Conservation (phyloP, 1,284 basidiomycete species). For the Exobasidium cylindrosporum region DNA sequence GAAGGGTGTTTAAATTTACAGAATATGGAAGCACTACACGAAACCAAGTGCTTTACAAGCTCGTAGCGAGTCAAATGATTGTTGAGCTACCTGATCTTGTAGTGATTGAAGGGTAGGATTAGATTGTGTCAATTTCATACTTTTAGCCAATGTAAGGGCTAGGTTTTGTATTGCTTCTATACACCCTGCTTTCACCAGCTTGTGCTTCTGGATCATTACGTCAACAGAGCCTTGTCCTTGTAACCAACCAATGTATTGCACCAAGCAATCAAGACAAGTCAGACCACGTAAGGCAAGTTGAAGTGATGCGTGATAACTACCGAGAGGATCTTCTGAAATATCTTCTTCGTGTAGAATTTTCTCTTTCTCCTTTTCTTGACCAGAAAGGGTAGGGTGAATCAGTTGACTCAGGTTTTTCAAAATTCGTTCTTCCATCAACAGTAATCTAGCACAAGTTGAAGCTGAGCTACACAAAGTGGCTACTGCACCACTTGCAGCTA, state of each 20-base stretch:
- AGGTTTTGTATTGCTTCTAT: background rate
- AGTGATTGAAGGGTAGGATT: background rate
- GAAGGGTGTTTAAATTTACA: background rate
- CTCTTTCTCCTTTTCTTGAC: conserved; percentile 7
- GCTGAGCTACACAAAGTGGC: conserved; percentile 5
- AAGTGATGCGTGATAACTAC: background rate
- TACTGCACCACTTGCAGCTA: conserved; percentile 5
- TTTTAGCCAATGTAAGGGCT: background rate
- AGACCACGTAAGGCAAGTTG: conserved; percentile 15
- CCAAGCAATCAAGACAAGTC: background rate
- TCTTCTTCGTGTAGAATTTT: conserved; percentile 2
- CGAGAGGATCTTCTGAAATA: background rate
- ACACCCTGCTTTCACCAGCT: background rate
- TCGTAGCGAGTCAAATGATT: conserved; percentile 1
- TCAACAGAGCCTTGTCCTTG: background rate
- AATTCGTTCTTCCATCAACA: conserved; percentile 1
- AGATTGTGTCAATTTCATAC: background rate
- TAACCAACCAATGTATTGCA: conserved; percentile 11
- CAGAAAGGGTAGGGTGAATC: conserved; percentile 1
- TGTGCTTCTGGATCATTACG: background rate
- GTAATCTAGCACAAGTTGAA: conserved; percentile 5
- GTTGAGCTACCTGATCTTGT: background rate
- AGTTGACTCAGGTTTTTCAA: conserved; percentile 6
- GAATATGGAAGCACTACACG: background rate
- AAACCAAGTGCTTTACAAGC: background rate